Percentiles rank a stretch among this genome's conserved stretches.
Conservation (phyloP, 225 moss, liverwort and hornwort species). For the Rhytidiadelphus loreus region DNA sequence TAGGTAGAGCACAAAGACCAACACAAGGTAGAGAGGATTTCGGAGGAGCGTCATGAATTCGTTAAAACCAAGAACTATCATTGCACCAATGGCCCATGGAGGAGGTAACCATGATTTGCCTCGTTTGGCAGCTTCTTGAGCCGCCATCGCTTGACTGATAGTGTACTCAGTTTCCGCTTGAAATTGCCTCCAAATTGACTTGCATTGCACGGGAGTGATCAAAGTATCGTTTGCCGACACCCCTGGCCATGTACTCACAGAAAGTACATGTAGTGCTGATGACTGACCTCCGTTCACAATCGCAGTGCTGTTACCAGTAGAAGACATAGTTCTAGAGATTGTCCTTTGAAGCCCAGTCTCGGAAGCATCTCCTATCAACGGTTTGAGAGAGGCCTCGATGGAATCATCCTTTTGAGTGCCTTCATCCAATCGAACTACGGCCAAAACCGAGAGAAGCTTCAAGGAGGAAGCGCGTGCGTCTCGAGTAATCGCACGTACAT, state of each 20-base stretch:
- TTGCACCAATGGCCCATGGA: slow-evolving; percentile 85
- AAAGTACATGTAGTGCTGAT: slow-evolving; percentile 50
- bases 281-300: slow-evolving; percentile 23
- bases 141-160: slow-evolving; percentile 84
- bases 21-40: slow-evolving; percentile 78
- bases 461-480: slow-evolving; percentile 57
- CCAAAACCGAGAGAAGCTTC: slow-evolving; percentile 72
- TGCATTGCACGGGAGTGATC: slow-evolving; percentile 86
- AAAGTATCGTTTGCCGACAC: slow-evolving; percentile 51
- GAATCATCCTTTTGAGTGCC: slow-evolving; percentile 9
- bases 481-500: slow-evolving; percentile 76
- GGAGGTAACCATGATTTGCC: slow-evolving; percentile 81
- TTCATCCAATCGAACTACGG: slow-evolving; percentile 61
- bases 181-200: slow-evolving; percentile 82
- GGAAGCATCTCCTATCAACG: slow-evolving; percentile 41
- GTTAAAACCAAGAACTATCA: slow-evolving; percentile 80
- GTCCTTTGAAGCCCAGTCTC: slow-evolving; percentile 39
- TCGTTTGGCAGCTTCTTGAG: slow-evolving; percentile 74
- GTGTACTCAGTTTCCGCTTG: slow-evolving; percentile 88
- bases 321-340: slow-evolving; percentile 22
- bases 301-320: slow-evolving; percentile 6
- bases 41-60: slow-evolving; percentile 90
- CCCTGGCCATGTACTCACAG: slow-evolving; percentile 78
- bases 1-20: slow-evolving; percentile 63
- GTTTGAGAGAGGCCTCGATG: slow-evolving; percentile 54